Evolutionary conservation across 139 green algal species (phyloP).

Genomic region (Astrephomene gubernaculifera): DNA sequence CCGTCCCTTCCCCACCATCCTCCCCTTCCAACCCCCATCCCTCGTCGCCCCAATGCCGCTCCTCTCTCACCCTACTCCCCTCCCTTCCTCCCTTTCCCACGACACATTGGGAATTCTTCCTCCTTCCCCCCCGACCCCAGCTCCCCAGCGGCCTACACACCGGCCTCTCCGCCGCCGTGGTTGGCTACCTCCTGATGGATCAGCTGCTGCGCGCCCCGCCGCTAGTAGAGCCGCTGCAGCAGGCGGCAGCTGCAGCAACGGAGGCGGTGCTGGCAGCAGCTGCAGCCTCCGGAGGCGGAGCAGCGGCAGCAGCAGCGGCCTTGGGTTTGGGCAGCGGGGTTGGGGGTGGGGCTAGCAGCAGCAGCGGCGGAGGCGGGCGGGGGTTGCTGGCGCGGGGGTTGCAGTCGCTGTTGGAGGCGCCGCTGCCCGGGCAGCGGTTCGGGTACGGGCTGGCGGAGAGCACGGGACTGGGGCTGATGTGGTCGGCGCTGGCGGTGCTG

Average conservation of each 20-base stretch:
- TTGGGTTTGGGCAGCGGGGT: too few species aligned
- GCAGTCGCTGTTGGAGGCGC: constrained; percentile 11
- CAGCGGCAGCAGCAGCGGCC: too few species aligned
- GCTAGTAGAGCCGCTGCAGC: constrained; percentile 46
- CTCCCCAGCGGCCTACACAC: constrained; percentile 29
- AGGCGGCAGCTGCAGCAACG: neutral
- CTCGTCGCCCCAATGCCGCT: too few species aligned
- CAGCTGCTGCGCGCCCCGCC: constrained; percentile 22
- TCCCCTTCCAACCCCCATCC: neutral
- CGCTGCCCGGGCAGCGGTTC: neutral
- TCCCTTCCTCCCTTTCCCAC: too few species aligned
- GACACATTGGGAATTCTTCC: too few species aligned
- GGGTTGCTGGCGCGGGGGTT: constrained; percentile 9
- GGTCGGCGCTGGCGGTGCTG: constrained; percentile 35
- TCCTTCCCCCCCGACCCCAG: neutral
- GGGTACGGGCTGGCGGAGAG: constrained; percentile 40
- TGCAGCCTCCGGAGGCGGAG: too few species aligned
- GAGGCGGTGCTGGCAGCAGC: too few species aligned
- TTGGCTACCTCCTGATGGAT: constrained; percentile 38
- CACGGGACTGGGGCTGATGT: constrained; percentile 22
- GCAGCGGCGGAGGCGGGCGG: neutral
- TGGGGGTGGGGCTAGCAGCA: too few species aligned
- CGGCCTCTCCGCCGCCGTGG: constrained; percentile 5
- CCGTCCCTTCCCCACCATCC: too few species aligned
- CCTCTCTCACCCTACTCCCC: neutral